Evolutionary conservation across 768 basidiomycete species (phyloP), one percentile per base, ranked within the genome.

Genomic region (Leccinellum luteum): DNA sequence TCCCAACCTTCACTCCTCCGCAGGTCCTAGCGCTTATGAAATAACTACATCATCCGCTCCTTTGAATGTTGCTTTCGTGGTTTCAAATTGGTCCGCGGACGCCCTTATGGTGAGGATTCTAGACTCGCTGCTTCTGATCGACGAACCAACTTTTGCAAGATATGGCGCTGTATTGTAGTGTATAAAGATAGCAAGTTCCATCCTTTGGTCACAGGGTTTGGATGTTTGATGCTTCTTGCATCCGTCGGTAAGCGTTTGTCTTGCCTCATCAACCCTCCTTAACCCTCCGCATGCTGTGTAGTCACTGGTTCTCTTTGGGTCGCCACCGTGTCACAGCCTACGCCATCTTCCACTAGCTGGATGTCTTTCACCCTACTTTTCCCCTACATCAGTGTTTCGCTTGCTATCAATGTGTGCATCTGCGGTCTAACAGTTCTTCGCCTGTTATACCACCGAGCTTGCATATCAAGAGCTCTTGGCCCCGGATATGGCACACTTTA

Each of bases 331-430:
- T 69, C 70, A 6, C 43, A 52, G 38, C 72, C 72, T 45, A 60
- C 23, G 15, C 59, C 56, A 51, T 57, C 63, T 1, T 35, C 44
- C 9, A 58, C 1, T 4, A 60, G 63, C 19, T 68, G 69, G 71
- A 72, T 72, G 71, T 72, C 72, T 19, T 70, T 75, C 35, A 57
- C 27, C 51, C 66, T 68, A 17, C 72, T 72, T 23, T 67, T 73
- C 44, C 73, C 74, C 0, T 74, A 69, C 43, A 59, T 73, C 51
- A 64, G 64, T 8, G 65, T 75, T 19, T 74, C 74, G 9, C 66
- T 74, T 25, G 64, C 62, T 19, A 70, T 67, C 62, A 74, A 73
- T 31, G 58, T 75, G 51, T 13, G 68, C 58, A 60, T 73, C 31
- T 72, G 69, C 27, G 52, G 68, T 10, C 55, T 73, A 7, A 75